Base-by-base conservation (phyloP, 139 green algal species). In the Haematococcus lacustris region DNA sequence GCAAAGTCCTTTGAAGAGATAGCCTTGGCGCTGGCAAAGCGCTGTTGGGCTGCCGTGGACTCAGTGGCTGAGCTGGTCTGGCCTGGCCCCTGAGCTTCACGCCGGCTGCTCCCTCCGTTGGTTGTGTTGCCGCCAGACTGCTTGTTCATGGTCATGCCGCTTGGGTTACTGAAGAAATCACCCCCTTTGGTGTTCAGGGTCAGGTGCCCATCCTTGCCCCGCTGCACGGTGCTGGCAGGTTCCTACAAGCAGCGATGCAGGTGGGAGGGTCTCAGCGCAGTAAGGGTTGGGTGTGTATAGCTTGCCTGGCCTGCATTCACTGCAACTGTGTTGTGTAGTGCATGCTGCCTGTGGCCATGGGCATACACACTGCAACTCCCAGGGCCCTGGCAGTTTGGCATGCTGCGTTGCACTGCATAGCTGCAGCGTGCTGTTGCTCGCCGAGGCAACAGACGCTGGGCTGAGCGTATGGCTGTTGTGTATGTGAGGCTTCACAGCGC, bases 11-110 rank as follows among this genome's bases (percentile, higher is more conserved):
- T 79, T 53, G 82, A 91, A 9, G 89, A 96, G 59, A 97, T 97
- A 59, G 89, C 87, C 86, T 97, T 97, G 72, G 93, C 93, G 37
- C 88, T 90, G 38, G 78, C 85, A 76, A 96, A 97, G 57, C 90
- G 86, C 59, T 89, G 77, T 53, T 91, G 89, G 4, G 53, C 53
- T 78, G 71, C 25, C 71, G 59, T 0, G 65, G 38, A 25, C 4
- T 66, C 47, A 41, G 41, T 30, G 39, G 70, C 71, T 38, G 66
- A 41, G 50, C 59, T n/a, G 66, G 17, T 67, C 77, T 76, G 0
- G 75, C 40, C 26, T 57, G 30, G 26, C 63, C 71, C 2, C 51
- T 65, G 38, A 64, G 41, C 25, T 51, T 40, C 0, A 65, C 63
- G 39, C 70, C 69, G 17, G 43, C 61, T 28, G 65, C 51, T 0